Evolutionary conservation across 2,329 filamentous ascomycete genomes (phyloP).

Genomic region (Paecilomyces sp.): DNA sequence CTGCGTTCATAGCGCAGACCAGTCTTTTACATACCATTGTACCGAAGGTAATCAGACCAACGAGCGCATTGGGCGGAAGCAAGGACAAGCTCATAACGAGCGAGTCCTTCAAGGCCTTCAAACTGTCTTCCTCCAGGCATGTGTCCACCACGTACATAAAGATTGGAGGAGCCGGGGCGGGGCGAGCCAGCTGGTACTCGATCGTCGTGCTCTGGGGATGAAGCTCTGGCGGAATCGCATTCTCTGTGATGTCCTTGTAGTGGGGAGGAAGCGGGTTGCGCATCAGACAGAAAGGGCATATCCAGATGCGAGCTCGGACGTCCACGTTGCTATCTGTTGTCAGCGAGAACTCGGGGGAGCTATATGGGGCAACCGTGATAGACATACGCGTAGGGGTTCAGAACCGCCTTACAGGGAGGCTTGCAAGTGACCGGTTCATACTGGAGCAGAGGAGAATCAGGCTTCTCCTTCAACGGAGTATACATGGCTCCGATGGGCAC

Average conservation of each 20-base stretch:
- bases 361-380: neutral
- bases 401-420: constrained; percentile 84
- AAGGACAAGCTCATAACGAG: constrained; percentile 60
- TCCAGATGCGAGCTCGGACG: constrained; percentile 60
- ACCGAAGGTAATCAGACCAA: constrained; percentile 63
- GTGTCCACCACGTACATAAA: constrained; percentile 64
- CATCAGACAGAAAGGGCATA: constrained; percentile 62
- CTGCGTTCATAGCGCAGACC: neutral
- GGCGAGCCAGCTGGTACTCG: constrained; percentile 57
- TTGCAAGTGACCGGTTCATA: constrained; percentile 98
- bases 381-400: constrained; percentile 91
- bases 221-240: constrained; percentile 58
- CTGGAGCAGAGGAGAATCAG: constrained; percentile 75
- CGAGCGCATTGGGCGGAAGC: constrained; percentile 56
- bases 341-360: constrained; percentile 10
- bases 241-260: constrained; percentile 63
- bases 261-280: constrained; percentile 59
- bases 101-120: constrained; percentile 60
- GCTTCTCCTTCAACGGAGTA: constrained; percentile 91
- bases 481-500: constrained; percentile 95
- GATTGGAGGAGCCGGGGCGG: constrained; percentile 58
- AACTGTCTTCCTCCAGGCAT: constrained; percentile 60
- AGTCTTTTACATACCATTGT: constrained; percentile 65
- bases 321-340: constrained; percentile 50
- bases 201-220: constrained; percentile 60